Base-by-base conservation (phyloP, 2,329 filamentous ascomycete genomes). In the Fusarium nurragi region DNA sequence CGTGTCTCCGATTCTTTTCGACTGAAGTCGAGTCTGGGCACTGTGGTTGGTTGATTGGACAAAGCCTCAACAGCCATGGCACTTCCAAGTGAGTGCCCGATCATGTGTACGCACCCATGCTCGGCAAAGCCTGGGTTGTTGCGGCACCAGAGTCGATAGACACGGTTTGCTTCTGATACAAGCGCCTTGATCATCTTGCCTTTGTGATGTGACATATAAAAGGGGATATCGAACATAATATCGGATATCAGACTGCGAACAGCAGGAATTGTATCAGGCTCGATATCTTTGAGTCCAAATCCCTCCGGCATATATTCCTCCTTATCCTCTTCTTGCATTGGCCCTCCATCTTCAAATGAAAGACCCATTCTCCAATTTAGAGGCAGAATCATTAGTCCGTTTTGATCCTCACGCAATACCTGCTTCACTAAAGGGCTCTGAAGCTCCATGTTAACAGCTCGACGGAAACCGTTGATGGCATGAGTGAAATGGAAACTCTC, bases 401-500 rank as follows among this genome's bases (percentile, higher is more conserved):
- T 92, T 73, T 94, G 88, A n/a, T 87, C 88, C 19, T 89, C 83
- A 3, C 93, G 87, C 18, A 97, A 82, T 51, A 93, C 85, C 0
- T 87, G 84, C 74, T 89, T 92, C n/a, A 97, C 89, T 10, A 84
- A 82, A 4, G 90, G 87, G 30, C 85, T 91, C 26, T 87, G 86
- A 36, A 97, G 83, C 74, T 99, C 94, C 46, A 94, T 82, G 67
- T 97, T 97, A 54, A 98, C 86, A 19, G 92, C 88, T 58, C 94
- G 86, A 13, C 95, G 88, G 69, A 99, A 95, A 0, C 89, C 87
- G 73, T 97, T 98, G 74, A 98, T 94, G 6, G 93, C 92, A 75
- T 98, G 94, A 0, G 95, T 99, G 71, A 99, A 99, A 76, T 98
- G 93, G 71, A 94, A 99, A 70, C 93, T 97, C 76, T 98, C 94